phyloP scores from a whole-genome alignment of 1,284 basidiomycete species.

The Boletus albobrunnescens region DNA sequence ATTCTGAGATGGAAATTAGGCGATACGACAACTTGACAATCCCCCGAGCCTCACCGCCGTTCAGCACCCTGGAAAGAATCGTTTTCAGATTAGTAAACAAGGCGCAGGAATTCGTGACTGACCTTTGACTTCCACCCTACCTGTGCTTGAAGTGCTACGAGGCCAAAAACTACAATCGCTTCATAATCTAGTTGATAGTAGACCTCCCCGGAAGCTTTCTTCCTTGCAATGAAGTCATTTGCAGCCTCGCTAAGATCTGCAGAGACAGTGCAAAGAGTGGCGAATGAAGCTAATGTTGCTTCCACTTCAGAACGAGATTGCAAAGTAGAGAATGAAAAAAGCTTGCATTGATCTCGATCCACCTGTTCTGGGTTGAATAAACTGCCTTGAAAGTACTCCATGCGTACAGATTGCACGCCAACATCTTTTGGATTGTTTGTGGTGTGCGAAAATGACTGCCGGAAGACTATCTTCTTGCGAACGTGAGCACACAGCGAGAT shows the following conservation, averaged over 20 bases:
- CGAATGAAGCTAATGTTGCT: constrained; percentile 1
- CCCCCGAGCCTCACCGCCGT: not conserved
- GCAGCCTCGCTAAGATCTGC: constrained; percentile 3
- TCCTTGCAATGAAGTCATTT: not conserved
- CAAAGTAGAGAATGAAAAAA: not conserved
- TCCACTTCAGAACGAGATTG: not conserved
- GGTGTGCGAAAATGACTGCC: not conserved
- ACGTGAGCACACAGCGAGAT: not conserved
- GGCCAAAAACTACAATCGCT: constrained; percentile 9
- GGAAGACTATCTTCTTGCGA: not conserved
- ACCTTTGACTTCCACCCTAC: constrained; percentile 7
- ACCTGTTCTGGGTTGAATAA: not conserved
- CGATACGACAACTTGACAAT: not conserved
- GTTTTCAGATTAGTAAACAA: not conserved
- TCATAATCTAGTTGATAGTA: constrained; percentile 14
- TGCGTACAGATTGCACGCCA: not conserved
- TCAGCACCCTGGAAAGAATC: not conserved
- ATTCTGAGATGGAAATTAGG: not conserved
- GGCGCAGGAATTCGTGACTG: not conserved
- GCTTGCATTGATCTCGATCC: not conserved
- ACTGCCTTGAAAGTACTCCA: not conserved
- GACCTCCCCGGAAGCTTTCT: not conserved
- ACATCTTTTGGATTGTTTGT: not conserved
- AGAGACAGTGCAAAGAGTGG: not conserved
- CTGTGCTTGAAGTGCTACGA: constrained; percentile 3